phyloP scores from a whole-genome alignment of 1,284 basidiomycete species.

The Rhodotorula sp. region DNA sequence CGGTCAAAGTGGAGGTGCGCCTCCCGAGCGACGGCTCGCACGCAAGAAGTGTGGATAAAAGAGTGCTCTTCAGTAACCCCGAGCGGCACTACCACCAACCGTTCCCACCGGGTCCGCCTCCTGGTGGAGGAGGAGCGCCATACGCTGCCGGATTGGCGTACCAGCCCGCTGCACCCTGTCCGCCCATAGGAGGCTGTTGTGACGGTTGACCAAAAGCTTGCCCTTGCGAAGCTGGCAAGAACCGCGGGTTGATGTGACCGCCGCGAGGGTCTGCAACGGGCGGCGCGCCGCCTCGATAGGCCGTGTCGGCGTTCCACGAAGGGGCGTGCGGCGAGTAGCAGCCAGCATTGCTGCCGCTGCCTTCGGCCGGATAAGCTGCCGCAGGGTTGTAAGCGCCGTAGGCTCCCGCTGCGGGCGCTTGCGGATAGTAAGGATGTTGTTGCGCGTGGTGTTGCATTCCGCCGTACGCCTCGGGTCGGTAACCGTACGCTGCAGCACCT shows the following conservation, averaged over 20 bases:
- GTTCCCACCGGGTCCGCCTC: neutral
- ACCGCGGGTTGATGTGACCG: conserved; percentile 38
- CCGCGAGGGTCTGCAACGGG: conserved; percentile 11
- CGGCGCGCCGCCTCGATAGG: neutral
- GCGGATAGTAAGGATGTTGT: neutral
- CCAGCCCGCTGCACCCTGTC: neutral
- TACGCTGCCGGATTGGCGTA: neutral
- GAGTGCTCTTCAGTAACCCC: neutral
- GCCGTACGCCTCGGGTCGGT: neutral
- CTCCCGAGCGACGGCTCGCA: too few relatives aligned
- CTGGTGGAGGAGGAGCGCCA: neutral
- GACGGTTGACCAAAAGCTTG: conserved; percentile 4
- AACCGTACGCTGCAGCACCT: neutral
- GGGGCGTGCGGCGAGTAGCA: conserved; percentile 27
- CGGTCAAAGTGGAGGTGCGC: neutral
- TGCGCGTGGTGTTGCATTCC: neutral
- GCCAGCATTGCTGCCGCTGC: neutral
- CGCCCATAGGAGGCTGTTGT: conserved; percentile 5
- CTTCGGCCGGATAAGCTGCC: neutral
- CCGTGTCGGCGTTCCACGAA: neutral
- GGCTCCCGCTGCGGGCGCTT: neutral
- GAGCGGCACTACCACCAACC: neutral
- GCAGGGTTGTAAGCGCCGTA: neutral
- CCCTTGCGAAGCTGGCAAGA: conserved; percentile 18
- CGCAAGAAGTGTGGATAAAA: neutral